Conservation (phyloP, 2,329 filamentous ascomycete species). For the Talaromyces sp. region DNA sequence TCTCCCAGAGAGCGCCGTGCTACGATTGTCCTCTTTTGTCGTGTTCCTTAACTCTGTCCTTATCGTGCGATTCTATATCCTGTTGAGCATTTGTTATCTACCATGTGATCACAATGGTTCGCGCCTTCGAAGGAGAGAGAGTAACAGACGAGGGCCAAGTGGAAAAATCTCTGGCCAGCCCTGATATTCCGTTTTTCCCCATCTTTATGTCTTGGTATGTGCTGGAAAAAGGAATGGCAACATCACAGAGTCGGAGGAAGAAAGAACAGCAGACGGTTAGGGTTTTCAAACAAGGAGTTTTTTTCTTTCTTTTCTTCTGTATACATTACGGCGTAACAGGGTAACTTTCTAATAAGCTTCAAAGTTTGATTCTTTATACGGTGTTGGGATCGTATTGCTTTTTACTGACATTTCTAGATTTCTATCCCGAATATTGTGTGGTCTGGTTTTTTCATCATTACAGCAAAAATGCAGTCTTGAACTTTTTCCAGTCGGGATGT, state of each 20-base stretch:
- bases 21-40: constrained; percentile 15
- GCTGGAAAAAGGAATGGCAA: constrained; percentile 2
- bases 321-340: constrained; percentile 27
- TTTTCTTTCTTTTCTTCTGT: constrained; percentile 16
- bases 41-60: constrained; percentile 12
- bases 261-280: constrained; percentile 5
- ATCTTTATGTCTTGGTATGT: constrained; percentile 1
- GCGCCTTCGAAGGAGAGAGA: background rate
- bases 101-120: background rate
- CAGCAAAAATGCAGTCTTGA: background rate
- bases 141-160: background rate
- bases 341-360: constrained; percentile 20
- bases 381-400: background rate
- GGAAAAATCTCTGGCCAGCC: background rate
- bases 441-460: background rate
- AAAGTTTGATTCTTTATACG: constrained; percentile 16
- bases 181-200: background rate
- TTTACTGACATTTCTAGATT: background rate
- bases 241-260: background rate
- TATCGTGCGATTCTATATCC: constrained; percentile 8
- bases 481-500: background rate
- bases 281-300: constrained; percentile 9
- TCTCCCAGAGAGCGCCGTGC: constrained; percentile 3
- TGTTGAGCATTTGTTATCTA: constrained; percentile 2
- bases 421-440: background rate